Base-by-base conservation (phyloP, 495 filamentous ascomycete genomes). In the Staphylotrichum longicolle region DNA sequence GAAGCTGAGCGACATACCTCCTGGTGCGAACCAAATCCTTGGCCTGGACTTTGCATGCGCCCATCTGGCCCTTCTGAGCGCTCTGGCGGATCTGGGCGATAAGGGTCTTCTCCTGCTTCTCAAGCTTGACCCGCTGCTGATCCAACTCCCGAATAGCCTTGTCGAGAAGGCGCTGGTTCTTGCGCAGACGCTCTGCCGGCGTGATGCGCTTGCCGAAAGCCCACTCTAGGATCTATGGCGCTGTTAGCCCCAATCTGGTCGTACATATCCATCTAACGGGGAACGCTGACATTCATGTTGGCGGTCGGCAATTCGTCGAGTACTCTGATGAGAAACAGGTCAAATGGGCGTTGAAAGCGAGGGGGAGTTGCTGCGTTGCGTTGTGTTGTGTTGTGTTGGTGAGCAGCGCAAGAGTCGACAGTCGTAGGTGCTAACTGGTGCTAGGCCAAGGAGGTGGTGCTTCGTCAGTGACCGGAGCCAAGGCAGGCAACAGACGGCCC, bases 201-300 rank as follows among this genome's bases (percentile, higher is more conserved):
- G 93, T 98, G 85, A 98, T 95, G 74, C 93, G 92, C 83, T 95
- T 96, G 64, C 93, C 93, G 74, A 98, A 97, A 37, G 94, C 94
- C 93, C 93, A 97, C 85, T 97, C 93, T 57, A 98, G 80, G 78
- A 97, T 87, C 91, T 96, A 54, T 3, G 55, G 60, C 30, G 63
- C 54, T 27, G 62, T 78, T 45, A 70, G 66, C 58, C 40, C 51
- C 45, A 15, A 40, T 7, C 32, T 20, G 4, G 39, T 5, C 12
- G 14, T 5, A 46, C 0, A 53, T 27, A 27, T 27, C 20, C 20
- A 27, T 27, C 20, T 27, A 14, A 34, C 30, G 51, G 20, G 27
- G 35, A 45, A n/a, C 54, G 47, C 69, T 68, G 56, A 76, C 72
- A 68, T 78, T 78, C 73, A 78, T 77, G 32, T 37, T 60, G 54